Base-by-base conservation (phyloP, 306 rosid genomes). In the Quercus alba region DNA sequence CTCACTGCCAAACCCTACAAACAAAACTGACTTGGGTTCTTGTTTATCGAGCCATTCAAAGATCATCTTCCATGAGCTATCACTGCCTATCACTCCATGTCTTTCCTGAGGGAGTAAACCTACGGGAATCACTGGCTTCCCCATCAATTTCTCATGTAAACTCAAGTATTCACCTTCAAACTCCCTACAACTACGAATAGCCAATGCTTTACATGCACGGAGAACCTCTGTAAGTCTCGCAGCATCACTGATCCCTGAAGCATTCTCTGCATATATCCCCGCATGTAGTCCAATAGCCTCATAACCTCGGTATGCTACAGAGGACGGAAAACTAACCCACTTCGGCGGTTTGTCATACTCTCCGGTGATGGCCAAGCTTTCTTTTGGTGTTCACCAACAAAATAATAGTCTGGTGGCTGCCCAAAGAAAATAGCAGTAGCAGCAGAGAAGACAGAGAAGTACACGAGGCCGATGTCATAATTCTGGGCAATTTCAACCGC, bases 1-100 rank as follows among this genome's bases (percentile, higher is more conserved):
- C 68, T 87, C 91, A 51, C 84, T 88, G 17, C 89, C 89, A 75
- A 86, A 88, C 31, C 89, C 89, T 0, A 84, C 87, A 67, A 88
- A 88, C 6, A 84, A 82, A 11, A 84, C 85, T 12, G 87, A 82
- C 41, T 71, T 77, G 6, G 87, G 14, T 23, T 73, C 68, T 67
- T 84, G 88, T 23, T 70, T 63, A 12, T 82, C 82, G 25, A 89
- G 88, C 89, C 89, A 89, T 28, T 77, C 72, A 74, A 84, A 89
- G 17, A 74, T 83, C 14, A 35, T 15, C 13, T 28, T 21, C 74
- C 67, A 13, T 19, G 51, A 3, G 15, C 49, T 69, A 15, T 28
- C 69, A 25, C 15, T 18, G 72, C 0, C 14, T 59, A 0, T 75
- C 57, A 67, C 49, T 25, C 26, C 64, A 14, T 75, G 38, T 62